Evolutionary conservation across 2,329 filamentous ascomycete genomes (phyloP), one percentile per base, ranked within the genome.

Genomic region (Epichloe hybrida): DNA sequence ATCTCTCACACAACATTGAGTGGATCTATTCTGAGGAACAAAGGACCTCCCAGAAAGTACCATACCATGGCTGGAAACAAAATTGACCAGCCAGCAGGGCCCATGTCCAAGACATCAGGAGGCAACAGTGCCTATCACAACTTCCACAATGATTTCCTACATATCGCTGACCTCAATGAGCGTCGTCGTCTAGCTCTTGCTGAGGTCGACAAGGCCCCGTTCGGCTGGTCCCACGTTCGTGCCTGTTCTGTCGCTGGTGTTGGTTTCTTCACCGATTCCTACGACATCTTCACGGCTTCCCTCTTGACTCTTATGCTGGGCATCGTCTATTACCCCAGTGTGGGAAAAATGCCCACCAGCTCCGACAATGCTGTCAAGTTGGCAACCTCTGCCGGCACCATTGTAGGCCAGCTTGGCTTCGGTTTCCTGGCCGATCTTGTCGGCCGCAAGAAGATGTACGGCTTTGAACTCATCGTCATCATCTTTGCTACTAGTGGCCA

Each of bases 251-350:
- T 91, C 23, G 86, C 86, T 34, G 87, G 88, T 59, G 84, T 91
- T 54, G 88, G 87, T 58, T 93, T 94, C 79, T 93, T 93, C 69
- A 91, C 87, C 15, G 88, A 91, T 63, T 85, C 85, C 3, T 91
- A 90, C 68, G 83, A 86, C 62, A 87, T 89, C 70, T 93, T 93
- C 66, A 81, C 83, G 61, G 83, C 85, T 58, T 84, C 81, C 56
- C 72, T 88, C 61, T 72, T 84, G 55, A 86, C 84, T 31, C 75
- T 78, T 55, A 88, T 90, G 84, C 65, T 90, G 48, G 87, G 86
- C 41, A 80, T 90, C 46, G 86, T 89, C 57, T 91, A 85, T 72
- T 89, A 77, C 64, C 76, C 76, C 45, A 64, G 66, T 50, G 62
- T 58, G 13, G 80, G 81, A 17, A 70, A 70, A 36, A 84, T 90